Conservation (phyloP, 768 basidiomycete species). For the Serendipita vermifera region DNA sequence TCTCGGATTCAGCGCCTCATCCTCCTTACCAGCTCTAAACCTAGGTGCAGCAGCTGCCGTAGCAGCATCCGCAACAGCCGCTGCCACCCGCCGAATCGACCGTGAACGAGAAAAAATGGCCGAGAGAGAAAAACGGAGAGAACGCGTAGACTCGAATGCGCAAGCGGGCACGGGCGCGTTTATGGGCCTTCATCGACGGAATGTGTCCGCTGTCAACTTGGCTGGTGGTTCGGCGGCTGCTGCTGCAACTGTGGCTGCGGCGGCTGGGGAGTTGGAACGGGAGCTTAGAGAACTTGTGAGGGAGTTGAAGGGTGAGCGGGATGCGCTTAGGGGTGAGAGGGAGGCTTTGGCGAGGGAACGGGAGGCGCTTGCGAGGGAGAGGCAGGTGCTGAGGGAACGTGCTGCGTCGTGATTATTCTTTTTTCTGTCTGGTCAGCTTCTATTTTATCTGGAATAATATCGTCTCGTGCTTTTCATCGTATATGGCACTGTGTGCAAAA, state of each 20-base stretch:
- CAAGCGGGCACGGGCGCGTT: slow-evolving; percentile 8
- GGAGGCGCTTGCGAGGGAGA: slow-evolving; percentile 5
- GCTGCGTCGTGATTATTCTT: no score
- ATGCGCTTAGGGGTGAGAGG: not conserved
- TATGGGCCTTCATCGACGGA: slow-evolving; percentile 5
- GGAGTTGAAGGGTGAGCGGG: slow-evolving; percentile 5
- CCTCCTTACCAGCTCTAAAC: no score
- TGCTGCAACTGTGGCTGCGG: not conserved
- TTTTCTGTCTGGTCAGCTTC: no score
- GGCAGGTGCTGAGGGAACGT: slow-evolving; percentile 7
- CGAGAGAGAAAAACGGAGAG: not conserved
- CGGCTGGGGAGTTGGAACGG: slow-evolving; percentile 12
- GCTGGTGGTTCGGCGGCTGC: not conserved
- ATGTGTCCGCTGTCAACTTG: not conserved
- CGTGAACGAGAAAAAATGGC: no score
- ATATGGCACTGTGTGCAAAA: no score
- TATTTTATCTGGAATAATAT: no score
- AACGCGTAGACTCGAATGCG: slow-evolving; percentile 14
- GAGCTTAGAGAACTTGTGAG: slow-evolving; percentile 9
- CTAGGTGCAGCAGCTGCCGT: no score
- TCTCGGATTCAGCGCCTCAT: no score
- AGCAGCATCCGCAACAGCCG: no score
- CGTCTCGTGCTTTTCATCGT: no score
- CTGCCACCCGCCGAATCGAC: no score
- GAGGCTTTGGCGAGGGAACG: slow-evolving; percentile 7